Conservation (phyloP, 176 grass and related monocot genomes). For the Musa troglodytarum region DNA sequence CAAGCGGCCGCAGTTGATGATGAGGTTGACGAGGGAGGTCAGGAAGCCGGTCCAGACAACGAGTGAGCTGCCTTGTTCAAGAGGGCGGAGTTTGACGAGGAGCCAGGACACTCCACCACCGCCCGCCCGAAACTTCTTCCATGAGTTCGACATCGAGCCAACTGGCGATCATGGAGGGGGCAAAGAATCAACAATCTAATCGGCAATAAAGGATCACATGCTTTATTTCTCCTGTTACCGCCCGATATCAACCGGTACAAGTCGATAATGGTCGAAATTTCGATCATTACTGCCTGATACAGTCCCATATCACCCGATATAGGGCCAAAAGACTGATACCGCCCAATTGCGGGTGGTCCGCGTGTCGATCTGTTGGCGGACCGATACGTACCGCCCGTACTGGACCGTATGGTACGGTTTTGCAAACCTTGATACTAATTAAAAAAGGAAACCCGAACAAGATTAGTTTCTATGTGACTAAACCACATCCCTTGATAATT, state of each 20-base stretch:
- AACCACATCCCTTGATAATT: no score
- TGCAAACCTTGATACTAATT: not conserved
- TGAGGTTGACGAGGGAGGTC: constrained; percentile 26
- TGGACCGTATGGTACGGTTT: no score
- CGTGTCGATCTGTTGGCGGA: no score
- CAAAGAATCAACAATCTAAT: not conserved
- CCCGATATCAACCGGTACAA: not conserved
- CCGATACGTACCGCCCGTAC: no score
- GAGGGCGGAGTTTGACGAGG: constrained; percentile 7
- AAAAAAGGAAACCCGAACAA: not conserved
- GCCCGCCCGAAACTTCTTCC: constrained; percentile 18
- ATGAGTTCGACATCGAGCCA: constrained; percentile 11
- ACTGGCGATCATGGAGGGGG: not conserved
- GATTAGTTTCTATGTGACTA: no score
- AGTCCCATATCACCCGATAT: no score
- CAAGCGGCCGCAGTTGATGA: constrained; percentile 20
- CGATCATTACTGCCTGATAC: no score
- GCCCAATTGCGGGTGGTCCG: no score
- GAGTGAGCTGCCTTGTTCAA: constrained; percentile 11
- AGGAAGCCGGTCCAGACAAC: constrained; percentile 27
- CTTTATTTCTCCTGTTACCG: not conserved
- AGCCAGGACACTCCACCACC: not conserved
- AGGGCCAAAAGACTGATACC: no score
- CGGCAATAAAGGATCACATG: not conserved
- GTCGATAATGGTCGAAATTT: no score